A percentile compares a stretch with the other conserved stretches of the same genome.
phyloP scores from a whole-genome alignment of 371 early-diverging fungal genomes.

The Mortierella sp. region DNA sequence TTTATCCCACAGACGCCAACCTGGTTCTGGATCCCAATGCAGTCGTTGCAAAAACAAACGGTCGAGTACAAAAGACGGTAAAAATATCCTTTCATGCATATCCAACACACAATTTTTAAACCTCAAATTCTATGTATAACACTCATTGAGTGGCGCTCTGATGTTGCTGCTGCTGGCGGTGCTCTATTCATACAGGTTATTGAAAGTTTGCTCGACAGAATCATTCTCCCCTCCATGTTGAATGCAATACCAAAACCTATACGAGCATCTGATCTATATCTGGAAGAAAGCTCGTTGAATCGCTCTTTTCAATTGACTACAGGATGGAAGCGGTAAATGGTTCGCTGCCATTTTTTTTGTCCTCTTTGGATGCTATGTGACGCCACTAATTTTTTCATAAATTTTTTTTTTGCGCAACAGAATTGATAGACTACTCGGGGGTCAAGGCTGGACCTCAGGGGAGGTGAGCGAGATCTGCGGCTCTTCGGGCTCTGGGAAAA shows the following conservation, averaged over 20 bases:
- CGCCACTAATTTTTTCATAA: not conserved
- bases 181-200: slow-evolving; percentile 20
- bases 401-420: slow-evolving; percentile 2
- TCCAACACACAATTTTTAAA: not conserved
- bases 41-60: slow-evolving; percentile 35
- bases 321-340: slow-evolving; percentile 33
- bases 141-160: not conserved
- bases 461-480: slow-evolving; percentile 51
- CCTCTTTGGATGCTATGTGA: not conserved
- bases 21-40: slow-evolving; percentile 41
- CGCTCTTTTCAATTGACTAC: slow-evolving; percentile 4
- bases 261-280: slow-evolving; percentile 23
- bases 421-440: slow-evolving; percentile 36
- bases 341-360: not conserved
- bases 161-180: too few relatives aligned
- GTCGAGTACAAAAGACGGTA: slow-evolving; percentile 33
- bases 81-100: not conserved
- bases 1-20: slow-evolving; percentile 18
- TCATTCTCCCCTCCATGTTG: slow-evolving; percentile 35
- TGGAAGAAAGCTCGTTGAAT: not conserved
- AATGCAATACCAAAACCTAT: slow-evolving; percentile 13
- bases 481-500: slow-evolving; percentile 25
- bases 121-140: slow-evolving; percentile 7
- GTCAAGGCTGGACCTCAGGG: slow-evolving; percentile 30
- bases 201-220: slow-evolving; percentile 36